Percentiles rank a stretch among this genome's conserved stretches.
Evolutionary conservation across 1,284 basidiomycete species (phyloP).

Genomic region (Cutaneotrichosporon cyanovorans): DNA sequence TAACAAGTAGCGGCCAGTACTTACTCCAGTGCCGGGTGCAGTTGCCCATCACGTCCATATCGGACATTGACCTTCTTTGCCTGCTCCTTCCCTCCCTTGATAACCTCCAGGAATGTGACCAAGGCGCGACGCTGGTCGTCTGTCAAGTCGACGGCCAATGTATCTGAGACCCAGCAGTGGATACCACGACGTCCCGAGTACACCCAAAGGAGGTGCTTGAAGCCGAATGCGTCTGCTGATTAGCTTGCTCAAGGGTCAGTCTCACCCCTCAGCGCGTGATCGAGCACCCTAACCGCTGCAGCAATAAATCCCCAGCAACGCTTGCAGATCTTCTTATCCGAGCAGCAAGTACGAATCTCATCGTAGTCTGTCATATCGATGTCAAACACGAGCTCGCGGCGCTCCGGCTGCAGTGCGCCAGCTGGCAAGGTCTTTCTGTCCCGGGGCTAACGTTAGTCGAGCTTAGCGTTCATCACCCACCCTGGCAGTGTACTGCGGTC

Average conservation of each 20-base stretch:
- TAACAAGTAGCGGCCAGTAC: slow-evolving; percentile 30
- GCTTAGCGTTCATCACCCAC: slow-evolving; percentile 50
- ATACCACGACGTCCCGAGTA: slow-evolving; percentile 98
- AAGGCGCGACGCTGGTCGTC: slow-evolving; percentile 85
- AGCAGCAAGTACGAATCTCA: slow-evolving; percentile 88
- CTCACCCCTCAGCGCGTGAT: slow-evolving; percentile 63
- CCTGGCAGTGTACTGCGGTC: slow-evolving; percentile 81
- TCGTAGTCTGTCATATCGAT: slow-evolving; percentile 99
- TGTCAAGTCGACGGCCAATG: slow-evolving; percentile 74
- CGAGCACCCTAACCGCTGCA: slow-evolving; percentile 82
- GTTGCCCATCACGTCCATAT: slow-evolving; percentile 44
- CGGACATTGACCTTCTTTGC: slow-evolving; percentile 74
- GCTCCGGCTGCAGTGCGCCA: slow-evolving; percentile 65
- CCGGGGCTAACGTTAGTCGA: slow-evolving; percentile 58
- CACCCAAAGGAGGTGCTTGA: slow-evolving; percentile 78
- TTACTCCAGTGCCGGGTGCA: slow-evolving; percentile 67
- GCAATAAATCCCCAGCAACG: slow-evolving; percentile 94
- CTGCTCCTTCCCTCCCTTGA: slow-evolving; percentile 75
- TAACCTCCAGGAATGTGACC: slow-evolving; percentile 77
- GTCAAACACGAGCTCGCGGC: slow-evolving; percentile 96
- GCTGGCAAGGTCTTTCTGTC: slow-evolving; percentile 81
- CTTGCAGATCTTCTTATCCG: slow-evolving; percentile 81
- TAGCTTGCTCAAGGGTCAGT: neutral
- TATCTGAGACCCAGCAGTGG: slow-evolving; percentile 94
- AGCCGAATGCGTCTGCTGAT: slow-evolving; percentile 63